These are phyloP conservation scores for Phytophthora hybrid DNA, from an alignment of 352 stramenopile species.

Conservation along the genomic window DNA sequence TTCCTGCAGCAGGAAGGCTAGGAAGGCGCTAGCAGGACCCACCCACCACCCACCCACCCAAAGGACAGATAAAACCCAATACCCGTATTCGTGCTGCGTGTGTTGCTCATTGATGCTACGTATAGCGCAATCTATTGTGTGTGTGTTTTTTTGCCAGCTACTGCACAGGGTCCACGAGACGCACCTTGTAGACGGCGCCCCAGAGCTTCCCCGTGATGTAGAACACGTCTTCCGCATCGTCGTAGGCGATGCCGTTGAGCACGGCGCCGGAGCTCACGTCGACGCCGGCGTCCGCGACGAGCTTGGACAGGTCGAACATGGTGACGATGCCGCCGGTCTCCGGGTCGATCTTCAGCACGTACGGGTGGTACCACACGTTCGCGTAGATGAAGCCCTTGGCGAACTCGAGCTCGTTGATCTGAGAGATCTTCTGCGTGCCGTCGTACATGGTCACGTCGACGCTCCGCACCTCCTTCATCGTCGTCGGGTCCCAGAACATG, in stretches of 20 bases:
- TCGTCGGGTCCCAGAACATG: slow-evolving; percentile 92
- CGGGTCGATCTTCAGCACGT: slow-evolving; percentile 94
- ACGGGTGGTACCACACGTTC: slow-evolving; percentile 95
- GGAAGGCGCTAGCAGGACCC: slow-evolving; percentile 1
- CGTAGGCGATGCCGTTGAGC: slow-evolving; percentile 96
- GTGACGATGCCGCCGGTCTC: slow-evolving; percentile 81
- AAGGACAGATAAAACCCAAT: slow-evolving; percentile 24
- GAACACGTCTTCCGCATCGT: slow-evolving; percentile 88
- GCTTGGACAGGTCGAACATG: slow-evolving; percentile 86
- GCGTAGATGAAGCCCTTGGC: slow-evolving; percentile 93
- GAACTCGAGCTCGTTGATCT: slow-evolving; percentile 95
- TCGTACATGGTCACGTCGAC: slow-evolving; percentile 68
- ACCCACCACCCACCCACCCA: too few relatives aligned
- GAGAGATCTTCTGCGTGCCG: slow-evolving; percentile 50
- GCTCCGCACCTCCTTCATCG: slow-evolving; percentile 74
- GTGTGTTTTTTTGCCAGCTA: slow-evolving; percentile 15
- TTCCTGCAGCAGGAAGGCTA: slow-evolving; percentile 90
- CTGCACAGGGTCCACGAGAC: slow-evolving; percentile 57
- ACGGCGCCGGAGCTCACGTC: slow-evolving; percentile 69
- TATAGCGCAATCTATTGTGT: slow-evolving; percentile 18
- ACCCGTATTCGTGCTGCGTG: slow-evolving; percentile 29
- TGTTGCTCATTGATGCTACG: slow-evolving; percentile 1
- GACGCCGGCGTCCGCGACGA: slow-evolving; percentile 70
- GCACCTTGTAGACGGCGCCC: slow-evolving; percentile 92
- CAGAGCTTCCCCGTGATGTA: slow-evolving; percentile 96